These are phyloP conservation scores for Coprinellus aureogranulatus DNA, from an alignment of 768 basidiomycete genomes.

Conservation along the genomic window DNA sequence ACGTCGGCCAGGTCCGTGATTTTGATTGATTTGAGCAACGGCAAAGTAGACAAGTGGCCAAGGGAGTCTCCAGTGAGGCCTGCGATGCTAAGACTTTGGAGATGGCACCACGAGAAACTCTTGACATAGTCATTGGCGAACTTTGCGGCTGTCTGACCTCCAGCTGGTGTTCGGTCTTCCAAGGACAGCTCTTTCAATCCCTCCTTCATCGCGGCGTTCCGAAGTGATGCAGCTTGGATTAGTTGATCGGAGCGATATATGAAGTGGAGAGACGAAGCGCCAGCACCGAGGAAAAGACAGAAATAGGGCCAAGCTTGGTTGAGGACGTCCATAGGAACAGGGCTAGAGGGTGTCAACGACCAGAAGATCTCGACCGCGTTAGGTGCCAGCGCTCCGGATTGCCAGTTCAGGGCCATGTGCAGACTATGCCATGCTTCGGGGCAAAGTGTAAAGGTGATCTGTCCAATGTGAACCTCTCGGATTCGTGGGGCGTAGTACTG, in stretches of 20 bases:
- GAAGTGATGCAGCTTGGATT: not conserved
- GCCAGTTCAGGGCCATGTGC: not conserved
- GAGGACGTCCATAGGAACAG: not conserved
- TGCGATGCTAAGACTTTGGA: no score
- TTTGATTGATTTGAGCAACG: no score
- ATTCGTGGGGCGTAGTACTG: not conserved
- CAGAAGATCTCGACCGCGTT: not conserved
- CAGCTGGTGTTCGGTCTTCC: no score
- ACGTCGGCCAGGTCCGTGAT: not conserved
- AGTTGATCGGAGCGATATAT: no score
- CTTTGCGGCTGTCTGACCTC: not conserved
- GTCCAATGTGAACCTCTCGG: not conserved
- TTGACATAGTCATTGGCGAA: no score
- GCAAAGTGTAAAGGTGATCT: not conserved
- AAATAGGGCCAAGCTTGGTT: not conserved
- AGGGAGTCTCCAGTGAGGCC: no score
- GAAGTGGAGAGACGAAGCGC: no score
- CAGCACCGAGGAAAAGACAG: not conserved
- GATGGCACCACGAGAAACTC: no score
- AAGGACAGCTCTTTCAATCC: no score
- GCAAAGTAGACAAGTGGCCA: no score
- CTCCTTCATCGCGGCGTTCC: not conserved
- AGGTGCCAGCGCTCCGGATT: not conserved
- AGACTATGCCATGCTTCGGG: not conserved
- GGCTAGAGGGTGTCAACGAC: not conserved